A percentile compares a stretch with the other conserved stretches of the same genome.
phyloP scores from a whole-genome alignment of 2,329 filamentous ascomycete species.

The Aspergillus sp. region DNA sequence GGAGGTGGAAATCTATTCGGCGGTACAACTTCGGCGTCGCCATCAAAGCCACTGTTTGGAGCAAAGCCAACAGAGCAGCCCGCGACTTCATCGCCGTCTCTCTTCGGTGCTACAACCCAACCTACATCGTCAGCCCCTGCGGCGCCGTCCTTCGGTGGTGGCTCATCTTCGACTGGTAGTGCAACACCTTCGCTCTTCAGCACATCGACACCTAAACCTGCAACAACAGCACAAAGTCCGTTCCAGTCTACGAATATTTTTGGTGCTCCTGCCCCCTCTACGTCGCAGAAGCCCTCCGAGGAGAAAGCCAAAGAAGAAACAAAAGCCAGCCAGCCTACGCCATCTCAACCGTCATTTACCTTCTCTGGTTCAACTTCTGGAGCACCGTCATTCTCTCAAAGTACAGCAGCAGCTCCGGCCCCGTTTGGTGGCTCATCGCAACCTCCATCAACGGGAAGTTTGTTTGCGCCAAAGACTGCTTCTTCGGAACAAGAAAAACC shows the following conservation, averaged over 20 bases:
- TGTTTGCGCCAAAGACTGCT: conserved; percentile 24
- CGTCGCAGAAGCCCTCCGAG: conserved; percentile 12
- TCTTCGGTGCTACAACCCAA: conserved; percentile 30
- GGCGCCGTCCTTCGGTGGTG: conserved; percentile 16
- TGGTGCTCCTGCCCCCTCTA: conserved; percentile 9
- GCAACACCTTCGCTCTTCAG: conserved; percentile 21
- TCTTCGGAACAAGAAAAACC: conserved; percentile 16
- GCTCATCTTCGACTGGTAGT: conserved; percentile 11
- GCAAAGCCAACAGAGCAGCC: conserved; percentile 19
- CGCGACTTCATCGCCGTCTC: conserved; percentile 20
- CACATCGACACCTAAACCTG: conserved; percentile 14
- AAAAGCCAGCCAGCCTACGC: conserved; percentile 11
- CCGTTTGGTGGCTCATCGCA: conserved; percentile 18
- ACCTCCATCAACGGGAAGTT: conserved; percentile 20
- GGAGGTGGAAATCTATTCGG: conserved; percentile 20
- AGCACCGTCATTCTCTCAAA: conserved; percentile 22
- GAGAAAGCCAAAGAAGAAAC: conserved; percentile 15
- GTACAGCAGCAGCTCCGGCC: conserved; percentile 8
- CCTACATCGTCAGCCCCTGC: conserved; percentile 14
- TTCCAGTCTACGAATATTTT: conserved; percentile 26
- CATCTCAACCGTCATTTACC: conserved; percentile 16
- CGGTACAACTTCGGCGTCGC: conserved; percentile 17
- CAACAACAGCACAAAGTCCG: conserved; percentile 20
- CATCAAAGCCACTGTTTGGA: conserved; percentile 25
- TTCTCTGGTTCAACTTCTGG: conserved; percentile 13